Conservation (phyloP, 2,329 filamentous ascomycete genomes). For the Tolypocladium tropicale region DNA sequence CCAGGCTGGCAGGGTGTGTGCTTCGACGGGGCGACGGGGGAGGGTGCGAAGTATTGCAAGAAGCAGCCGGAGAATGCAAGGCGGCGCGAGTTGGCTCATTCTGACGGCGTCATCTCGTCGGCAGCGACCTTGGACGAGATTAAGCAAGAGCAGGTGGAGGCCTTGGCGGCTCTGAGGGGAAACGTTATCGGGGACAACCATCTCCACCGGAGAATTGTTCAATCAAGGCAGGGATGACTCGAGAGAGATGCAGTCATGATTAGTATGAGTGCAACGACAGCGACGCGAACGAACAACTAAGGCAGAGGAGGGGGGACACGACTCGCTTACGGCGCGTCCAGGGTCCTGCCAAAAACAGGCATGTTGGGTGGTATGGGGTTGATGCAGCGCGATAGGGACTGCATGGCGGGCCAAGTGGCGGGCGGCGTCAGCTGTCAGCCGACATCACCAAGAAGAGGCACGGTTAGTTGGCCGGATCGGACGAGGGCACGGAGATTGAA, state of each 20-base stretch:
- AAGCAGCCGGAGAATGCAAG: too few relatives aligned
- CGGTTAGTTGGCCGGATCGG: too few relatives aligned
- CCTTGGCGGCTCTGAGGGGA: not conserved
- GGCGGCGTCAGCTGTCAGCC: not conserved
- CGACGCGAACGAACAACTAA: too few relatives aligned
- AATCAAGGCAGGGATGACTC: not conserved
- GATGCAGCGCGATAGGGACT: not conserved
- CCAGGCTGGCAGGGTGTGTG: not conserved
- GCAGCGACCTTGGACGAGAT: not conserved
- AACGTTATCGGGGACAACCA: not conserved
- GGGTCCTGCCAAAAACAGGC: not conserved
- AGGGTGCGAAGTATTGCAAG: too few relatives aligned
- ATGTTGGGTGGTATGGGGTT: not conserved
- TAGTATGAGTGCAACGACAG: too few relatives aligned
- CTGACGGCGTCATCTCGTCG: too few relatives aligned
- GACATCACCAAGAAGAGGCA: too few relatives aligned
- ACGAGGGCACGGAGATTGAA: too few relatives aligned
- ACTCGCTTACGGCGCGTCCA: not conserved
- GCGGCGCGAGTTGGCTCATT: too few relatives aligned
- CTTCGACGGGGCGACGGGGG: not conserved
- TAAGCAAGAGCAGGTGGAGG: not conserved
- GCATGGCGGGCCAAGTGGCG: not conserved
- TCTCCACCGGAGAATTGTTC: not conserved
- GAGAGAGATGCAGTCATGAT: not conserved
- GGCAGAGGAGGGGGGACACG: not conserved